Percentiles rank a stretch among this genome's conserved stretches.
Conservation (phyloP, 1,139 yeast species). For the Lodderomyces elongisporus region DNA sequence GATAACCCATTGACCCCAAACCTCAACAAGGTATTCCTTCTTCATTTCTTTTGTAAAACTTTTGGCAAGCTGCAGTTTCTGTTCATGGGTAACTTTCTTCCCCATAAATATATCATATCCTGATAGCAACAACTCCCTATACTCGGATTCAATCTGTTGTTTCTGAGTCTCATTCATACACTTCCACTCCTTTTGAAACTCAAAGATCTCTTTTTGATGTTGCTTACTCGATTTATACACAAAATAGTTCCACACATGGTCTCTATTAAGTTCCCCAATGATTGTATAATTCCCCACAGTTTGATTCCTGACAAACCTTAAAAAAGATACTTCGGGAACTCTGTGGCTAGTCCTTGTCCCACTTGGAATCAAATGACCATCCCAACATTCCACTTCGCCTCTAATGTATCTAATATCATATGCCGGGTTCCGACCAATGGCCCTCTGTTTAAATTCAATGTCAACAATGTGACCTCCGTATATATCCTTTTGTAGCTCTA, state of each 20-base stretch:
- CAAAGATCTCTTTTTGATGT: background rate
- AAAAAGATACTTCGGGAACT: background rate
- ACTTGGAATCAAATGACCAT: too few species aligned
- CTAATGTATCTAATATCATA: too few species aligned
- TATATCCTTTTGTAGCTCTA: conserved; percentile 28
- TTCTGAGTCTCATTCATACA: conserved; percentile 22
- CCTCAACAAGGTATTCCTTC: too few species aligned
- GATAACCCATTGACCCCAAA: too few species aligned
- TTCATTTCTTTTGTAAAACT: too few species aligned
- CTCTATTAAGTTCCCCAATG: conserved; percentile 2
- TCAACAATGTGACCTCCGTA: conserved; percentile 27
- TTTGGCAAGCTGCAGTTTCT: conserved; percentile 13
- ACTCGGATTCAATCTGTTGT: conserved; percentile 23
- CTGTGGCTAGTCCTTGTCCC: too few species aligned
- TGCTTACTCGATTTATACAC: background rate
- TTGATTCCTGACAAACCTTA: conserved; percentile 5
- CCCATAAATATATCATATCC: conserved; percentile 33
- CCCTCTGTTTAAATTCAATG: conserved; percentile 11
- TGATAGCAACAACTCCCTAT: conserved; percentile 20
- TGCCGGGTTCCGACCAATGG: too few species aligned
- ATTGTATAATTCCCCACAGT: conserved; percentile 6
- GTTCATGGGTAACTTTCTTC: conserved; percentile 20
- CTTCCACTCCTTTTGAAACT: conserved; percentile 19
- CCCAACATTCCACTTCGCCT: too few species aligned
- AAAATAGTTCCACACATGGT: conserved; percentile 7